Conservation (phyloP, 1,284 basidiomycete species). For the Malassezia yamatoensis region DNA sequence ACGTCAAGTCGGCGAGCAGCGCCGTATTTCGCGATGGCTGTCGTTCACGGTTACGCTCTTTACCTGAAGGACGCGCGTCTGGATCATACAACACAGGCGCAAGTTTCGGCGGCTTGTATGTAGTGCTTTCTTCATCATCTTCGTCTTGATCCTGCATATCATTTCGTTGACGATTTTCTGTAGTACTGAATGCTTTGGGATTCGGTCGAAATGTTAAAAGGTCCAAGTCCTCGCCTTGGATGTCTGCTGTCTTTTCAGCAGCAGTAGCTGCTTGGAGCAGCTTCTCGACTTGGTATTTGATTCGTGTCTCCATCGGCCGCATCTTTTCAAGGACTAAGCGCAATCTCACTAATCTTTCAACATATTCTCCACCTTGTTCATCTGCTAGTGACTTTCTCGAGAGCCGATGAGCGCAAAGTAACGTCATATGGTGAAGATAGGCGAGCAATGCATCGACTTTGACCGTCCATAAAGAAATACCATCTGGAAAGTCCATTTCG, state of each 20-base stretch:
- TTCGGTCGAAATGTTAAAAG: conserved; percentile 84
- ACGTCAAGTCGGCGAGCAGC: conserved; percentile 38
- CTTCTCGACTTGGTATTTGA: conserved; percentile 93
- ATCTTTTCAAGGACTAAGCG: conserved; percentile 50
- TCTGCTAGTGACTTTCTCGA: conserved; percentile 24
- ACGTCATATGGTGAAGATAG: conserved; percentile 74
- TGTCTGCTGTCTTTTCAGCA: conserved; percentile 9
- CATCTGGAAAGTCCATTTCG: conserved; percentile 50
- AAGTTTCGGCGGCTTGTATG: conserved; percentile 83
- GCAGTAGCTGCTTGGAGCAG: conserved; percentile 42
- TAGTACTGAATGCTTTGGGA: conserved; percentile 49
- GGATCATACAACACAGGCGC: conserved; percentile 77
- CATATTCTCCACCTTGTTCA: conserved; percentile 18
- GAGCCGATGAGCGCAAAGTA: conserved; percentile 48
- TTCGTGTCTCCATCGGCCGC: conserved; percentile 62
- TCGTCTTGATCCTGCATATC: neutral
- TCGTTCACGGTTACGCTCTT: conserved; percentile 16
- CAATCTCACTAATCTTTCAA: conserved; percentile 28
- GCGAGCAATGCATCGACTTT: conserved; percentile 77
- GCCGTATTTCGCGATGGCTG: conserved; percentile 29
- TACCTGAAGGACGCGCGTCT: conserved; percentile 54
- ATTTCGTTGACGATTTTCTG: neutral
- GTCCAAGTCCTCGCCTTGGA: conserved; percentile 51
- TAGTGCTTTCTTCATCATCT: conserved; percentile 40
- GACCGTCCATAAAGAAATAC: conserved; percentile 78